Evolutionary conservation across 495 filamentous ascomycete genomes (phyloP).

Genomic region (Aspergillus hancockii): DNA sequence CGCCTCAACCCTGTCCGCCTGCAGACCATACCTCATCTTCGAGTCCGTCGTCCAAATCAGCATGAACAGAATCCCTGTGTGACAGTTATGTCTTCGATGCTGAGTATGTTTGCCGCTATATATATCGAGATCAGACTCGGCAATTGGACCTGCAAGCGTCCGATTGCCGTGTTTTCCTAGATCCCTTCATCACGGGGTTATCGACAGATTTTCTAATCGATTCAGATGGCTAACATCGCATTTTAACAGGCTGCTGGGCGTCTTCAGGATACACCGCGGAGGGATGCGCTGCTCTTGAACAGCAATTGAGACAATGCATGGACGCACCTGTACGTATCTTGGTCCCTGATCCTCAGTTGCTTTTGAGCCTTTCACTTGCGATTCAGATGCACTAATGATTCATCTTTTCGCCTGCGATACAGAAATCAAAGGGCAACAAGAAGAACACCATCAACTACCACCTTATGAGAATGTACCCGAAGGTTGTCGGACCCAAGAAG

Average conservation of each 20-base stretch:
- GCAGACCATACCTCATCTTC: constrained; percentile 81
- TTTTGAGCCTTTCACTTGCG: not conserved
- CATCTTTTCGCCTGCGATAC: constrained; percentile 15
- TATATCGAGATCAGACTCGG: not conserved
- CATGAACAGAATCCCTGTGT: constrained; percentile 76
- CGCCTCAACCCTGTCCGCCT: constrained; percentile 70
- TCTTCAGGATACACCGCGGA: constrained; percentile 72
- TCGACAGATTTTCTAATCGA: not conserved
- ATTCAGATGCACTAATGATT: constrained; percentile 16
- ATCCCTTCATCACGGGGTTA: not conserved
- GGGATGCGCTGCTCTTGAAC: constrained; percentile 79
- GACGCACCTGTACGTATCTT: constrained; percentile 65
- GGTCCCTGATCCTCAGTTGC: not conserved
- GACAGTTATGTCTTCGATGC: constrained; percentile 81
- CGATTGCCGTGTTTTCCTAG: not conserved
- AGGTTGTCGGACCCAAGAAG: constrained; percentile 72
- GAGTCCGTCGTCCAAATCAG: constrained; percentile 79
- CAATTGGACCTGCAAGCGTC: not conserved
- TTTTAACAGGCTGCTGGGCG: constrained; percentile 82
- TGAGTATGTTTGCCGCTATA: constrained; percentile 62
- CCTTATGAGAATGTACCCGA: constrained; percentile 79
- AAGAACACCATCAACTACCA: constrained; percentile 96
- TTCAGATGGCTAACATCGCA: constrained; percentile 13
- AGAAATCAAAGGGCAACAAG: constrained; percentile 65
- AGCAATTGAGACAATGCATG: constrained; percentile 88